Evolutionary conservation across 2,329 filamentous ascomycete genomes (phyloP).

Genomic region (Botryotinia convoluta): DNA sequence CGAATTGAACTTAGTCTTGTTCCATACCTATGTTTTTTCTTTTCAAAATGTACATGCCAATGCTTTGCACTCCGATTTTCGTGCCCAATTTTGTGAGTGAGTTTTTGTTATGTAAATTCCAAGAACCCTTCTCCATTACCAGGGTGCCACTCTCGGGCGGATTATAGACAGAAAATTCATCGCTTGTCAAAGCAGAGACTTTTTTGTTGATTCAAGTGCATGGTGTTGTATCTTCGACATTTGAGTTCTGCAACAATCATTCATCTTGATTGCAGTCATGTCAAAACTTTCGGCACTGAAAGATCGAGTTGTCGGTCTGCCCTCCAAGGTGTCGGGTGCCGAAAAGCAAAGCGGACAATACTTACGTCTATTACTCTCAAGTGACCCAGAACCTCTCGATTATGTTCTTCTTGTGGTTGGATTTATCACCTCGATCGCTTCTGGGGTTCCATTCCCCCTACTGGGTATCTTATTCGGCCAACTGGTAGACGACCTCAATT

Average conservation of each 20-base stretch:
- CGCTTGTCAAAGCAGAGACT: background rate
- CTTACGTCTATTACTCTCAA: slow-evolving; percentile 4
- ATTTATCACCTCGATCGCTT: slow-evolving; percentile 42
- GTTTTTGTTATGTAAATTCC: slow-evolving; percentile 3
- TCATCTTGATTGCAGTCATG: slow-evolving; percentile 7
- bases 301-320: background rate
- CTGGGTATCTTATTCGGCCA: slow-evolving; percentile 64
- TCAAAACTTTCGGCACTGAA: slow-evolving; percentile 11
- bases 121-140: background rate
- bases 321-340: background rate
- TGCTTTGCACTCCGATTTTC: background rate
- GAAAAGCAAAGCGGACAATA: slow-evolving; percentile 14
- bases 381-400: background rate
- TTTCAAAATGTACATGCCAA: background rate
- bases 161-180: background rate
- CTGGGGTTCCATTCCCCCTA: slow-evolving; percentile 62
- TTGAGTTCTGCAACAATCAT: slow-evolving; percentile 2
- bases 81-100: background rate
- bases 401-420: slow-evolving; percentile 9
- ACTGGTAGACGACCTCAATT: slow-evolving; percentile 60
- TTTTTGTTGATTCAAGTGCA: background rate
- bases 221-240: background rate
- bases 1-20: background rate
- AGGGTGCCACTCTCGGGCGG: background rate
- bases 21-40: background rate